These are phyloP conservation scores for Curvularia hawaiiensis DNA, from an alignment of 2,329 filamentous ascomycete species.

Conservation along the genomic window DNA sequence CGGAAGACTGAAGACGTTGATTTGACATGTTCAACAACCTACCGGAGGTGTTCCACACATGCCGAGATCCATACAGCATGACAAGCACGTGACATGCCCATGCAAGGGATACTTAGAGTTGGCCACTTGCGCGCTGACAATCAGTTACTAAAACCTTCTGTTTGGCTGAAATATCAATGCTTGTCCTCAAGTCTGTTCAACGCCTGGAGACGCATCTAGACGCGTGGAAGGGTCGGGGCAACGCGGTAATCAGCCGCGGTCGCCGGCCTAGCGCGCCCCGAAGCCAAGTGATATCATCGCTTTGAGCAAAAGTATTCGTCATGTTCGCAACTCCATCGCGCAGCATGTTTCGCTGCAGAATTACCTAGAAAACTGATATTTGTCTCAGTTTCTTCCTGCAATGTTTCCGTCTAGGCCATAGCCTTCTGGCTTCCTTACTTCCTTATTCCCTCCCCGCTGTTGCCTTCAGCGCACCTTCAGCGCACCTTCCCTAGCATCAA, in stretches of 20 bases:
- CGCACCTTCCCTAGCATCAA: conserved; percentile 9
- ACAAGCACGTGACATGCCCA: background rate
- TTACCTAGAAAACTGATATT: background rate
- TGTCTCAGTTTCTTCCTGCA: background rate
- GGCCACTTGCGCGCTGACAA: background rate
- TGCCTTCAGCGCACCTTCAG: conserved; percentile 23
- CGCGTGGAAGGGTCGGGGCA: background rate
- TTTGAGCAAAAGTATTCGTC: conserved; percentile 9
- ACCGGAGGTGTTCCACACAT: background rate
- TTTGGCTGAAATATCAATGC: background rate
- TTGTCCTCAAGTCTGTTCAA: background rate
- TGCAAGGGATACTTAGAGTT: background rate
- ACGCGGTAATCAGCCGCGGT: conserved; percentile 21
- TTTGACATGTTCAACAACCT: background rate
- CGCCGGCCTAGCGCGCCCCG: conserved; percentile 21
- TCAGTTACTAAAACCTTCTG: background rate
- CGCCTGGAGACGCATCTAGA: background rate
- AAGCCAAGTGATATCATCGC: conserved; percentile 29
- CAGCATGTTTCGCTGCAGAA: background rate
- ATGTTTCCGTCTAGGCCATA: background rate
- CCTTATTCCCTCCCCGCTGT: conserved; percentile 11
- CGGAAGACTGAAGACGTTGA: background rate
- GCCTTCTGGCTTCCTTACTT: background rate
- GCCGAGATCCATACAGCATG: background rate
- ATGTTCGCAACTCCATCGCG: background rate